phyloP scores from a whole-genome alignment of 345 rosid genomes.

The Salix dunnii region DNA sequence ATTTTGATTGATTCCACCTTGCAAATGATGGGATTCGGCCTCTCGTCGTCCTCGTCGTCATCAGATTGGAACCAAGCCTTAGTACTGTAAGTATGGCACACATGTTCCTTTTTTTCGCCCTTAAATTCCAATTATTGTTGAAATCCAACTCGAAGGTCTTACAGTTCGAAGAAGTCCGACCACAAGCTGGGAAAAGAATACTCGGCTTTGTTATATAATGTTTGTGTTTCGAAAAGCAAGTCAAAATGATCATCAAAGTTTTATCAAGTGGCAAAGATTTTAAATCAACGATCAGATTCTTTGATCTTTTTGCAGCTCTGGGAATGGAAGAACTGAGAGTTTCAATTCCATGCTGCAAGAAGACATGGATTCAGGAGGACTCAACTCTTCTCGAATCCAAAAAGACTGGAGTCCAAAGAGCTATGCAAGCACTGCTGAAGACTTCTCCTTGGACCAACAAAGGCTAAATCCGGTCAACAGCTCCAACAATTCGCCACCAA shows the following conservation, averaged over 20 bases:
- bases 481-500: constrained; percentile 2
- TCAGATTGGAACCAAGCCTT: constrained; percentile 48
- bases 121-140: neutral
- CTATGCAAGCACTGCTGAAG: constrained; percentile 21
- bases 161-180: constrained; percentile 20
- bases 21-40: constrained; percentile 40
- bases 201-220: neutral
- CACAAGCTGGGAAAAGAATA: constrained; percentile 13
- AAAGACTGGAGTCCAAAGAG: constrained; percentile 47
- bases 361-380: constrained; percentile 21
- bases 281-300: neutral
- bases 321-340: constrained; percentile 21
- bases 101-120: neutral
- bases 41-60: constrained; percentile 28
- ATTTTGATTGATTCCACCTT: constrained; percentile 45
- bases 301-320: neutral
- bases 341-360: constrained; percentile 22
- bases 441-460: constrained; percentile 22
- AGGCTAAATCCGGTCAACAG: neutral
- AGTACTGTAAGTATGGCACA: constrained; percentile 36
- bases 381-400: constrained; percentile 25
- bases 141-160: constrained; percentile 6
- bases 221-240: constrained; percentile 10
- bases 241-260: constrained; percentile 17
- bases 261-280: constrained; percentile 1